These are phyloP conservation scores for Dryas integrifolia DNA, from an alignment of 331 rosid species.

Conservation along the genomic window DNA sequence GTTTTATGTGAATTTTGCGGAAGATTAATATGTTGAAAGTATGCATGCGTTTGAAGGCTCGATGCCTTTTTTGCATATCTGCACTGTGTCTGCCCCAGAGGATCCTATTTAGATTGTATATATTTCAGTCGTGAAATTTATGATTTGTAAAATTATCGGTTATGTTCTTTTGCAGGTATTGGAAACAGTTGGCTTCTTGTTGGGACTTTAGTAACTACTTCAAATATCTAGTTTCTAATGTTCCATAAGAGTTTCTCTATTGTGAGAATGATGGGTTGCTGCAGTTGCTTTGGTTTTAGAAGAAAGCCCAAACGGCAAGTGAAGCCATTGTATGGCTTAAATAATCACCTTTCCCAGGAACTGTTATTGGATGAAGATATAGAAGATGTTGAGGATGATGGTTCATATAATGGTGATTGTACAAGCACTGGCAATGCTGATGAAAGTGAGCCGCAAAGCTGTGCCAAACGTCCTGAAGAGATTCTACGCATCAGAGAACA, in stretches of 20 bases:
- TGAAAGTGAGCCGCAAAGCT: constrained; percentile 49
- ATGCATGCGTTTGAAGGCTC: neutral
- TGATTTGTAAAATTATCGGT: neutral
- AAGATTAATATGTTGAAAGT: constrained; percentile 11
- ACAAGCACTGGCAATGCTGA: constrained; percentile 55
- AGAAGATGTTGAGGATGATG: constrained; percentile 60
- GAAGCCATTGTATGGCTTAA: constrained; percentile 35
- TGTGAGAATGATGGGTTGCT: constrained; percentile 71
- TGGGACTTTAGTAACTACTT: constrained; percentile 33
- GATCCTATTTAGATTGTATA: neutral
- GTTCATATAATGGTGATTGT: constrained; percentile 54
- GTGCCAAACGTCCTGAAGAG: constrained; percentile 69
- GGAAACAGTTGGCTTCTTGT: constrained; percentile 25
- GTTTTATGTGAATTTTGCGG: neutral
- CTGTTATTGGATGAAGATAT: constrained; percentile 52
- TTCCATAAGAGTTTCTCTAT: constrained; percentile 49
- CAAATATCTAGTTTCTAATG: constrained; percentile 49
- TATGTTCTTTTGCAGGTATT: constrained; percentile 35
- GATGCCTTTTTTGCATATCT: too few relatives aligned
- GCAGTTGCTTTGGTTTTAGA: constrained; percentile 76
- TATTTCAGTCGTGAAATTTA: constrained; percentile 2
- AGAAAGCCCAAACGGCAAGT: constrained; percentile 37
- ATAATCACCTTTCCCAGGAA: constrained; percentile 50
- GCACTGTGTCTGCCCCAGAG: too few relatives aligned
- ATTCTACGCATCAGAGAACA: constrained; percentile 54